phyloP scores from a whole-genome alignment of 352 stramenopile species.

The Globisporangium polare region DNA sequence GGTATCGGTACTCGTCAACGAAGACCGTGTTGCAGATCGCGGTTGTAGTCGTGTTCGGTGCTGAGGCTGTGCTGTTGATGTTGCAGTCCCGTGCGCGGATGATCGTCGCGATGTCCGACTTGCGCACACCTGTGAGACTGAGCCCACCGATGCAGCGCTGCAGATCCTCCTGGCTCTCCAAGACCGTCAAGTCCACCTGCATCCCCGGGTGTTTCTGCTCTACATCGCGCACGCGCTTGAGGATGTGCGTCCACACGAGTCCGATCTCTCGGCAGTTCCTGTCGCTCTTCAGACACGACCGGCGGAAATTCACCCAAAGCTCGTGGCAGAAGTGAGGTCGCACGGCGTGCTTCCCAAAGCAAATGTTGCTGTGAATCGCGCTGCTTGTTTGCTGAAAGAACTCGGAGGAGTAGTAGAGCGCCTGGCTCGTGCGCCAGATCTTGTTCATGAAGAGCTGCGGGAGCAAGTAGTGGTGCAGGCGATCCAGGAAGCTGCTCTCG shows the following conservation, averaged over 20 bases:
- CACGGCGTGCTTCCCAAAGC: neutral
- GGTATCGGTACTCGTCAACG: slow-evolving; percentile 43
- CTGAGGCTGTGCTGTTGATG: neutral
- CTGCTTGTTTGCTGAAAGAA: neutral
- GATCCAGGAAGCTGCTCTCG: neutral
- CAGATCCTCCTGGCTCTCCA: slow-evolving; percentile 6
- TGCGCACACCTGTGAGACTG: neutral
- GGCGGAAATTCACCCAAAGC: slow-evolving; percentile 11
- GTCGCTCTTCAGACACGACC: slow-evolving; percentile 3
- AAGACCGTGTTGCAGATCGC: slow-evolving; percentile 28
- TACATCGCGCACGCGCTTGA: neutral
- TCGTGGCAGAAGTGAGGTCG: slow-evolving; percentile 13
- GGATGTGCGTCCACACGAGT: neutral
- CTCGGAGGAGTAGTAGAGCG: slow-evolving; percentile 6
- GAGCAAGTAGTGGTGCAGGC: slow-evolving; percentile 9
- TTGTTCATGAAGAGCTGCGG: slow-evolving; percentile 6
- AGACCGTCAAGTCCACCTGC: slow-evolving; percentile 9
- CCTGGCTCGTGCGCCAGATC: slow-evolving; percentile 4
- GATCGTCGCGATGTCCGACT: slow-evolving; percentile 10
- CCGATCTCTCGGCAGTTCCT: neutral
- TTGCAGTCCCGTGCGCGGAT: slow-evolving; percentile 13
- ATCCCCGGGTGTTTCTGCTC: neutral
- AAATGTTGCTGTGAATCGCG: neutral
- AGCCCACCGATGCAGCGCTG: neutral
- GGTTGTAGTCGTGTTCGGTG: neutral